Percentiles rank a stretch among this genome's conserved stretches.
These are phyloP conservation scores for Rhizophlyctis rosea DNA, from an alignment of 192 early-diverging fungal genomes.

Conservation along the genomic window DNA sequence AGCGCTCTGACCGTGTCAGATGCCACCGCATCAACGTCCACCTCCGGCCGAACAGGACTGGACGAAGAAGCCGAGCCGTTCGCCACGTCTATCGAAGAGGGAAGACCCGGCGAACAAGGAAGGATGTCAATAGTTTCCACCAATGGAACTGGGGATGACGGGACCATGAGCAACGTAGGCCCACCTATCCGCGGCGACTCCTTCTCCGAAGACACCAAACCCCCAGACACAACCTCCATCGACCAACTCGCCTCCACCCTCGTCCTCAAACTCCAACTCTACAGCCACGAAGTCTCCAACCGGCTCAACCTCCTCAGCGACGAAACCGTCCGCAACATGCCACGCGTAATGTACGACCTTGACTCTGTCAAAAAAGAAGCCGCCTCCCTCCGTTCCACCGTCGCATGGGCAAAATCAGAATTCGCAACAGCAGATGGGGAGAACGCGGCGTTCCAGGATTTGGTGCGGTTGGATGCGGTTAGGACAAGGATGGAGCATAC, in stretches of 20 bases:
- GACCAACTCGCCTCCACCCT: slow-evolving; percentile 51
- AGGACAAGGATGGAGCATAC: slow-evolving; percentile 67
- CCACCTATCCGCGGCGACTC: slow-evolving; percentile 13
- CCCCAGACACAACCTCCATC: slow-evolving; percentile 22
- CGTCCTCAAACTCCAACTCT: slow-evolving; percentile 57
- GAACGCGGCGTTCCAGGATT: slow-evolving; percentile 52
- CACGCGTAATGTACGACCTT: slow-evolving; percentile 60
- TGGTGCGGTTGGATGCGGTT: slow-evolving; percentile 62
- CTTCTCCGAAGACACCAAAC: not conserved
- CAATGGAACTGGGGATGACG: not conserved
- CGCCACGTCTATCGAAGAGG: slow-evolving; percentile 1
- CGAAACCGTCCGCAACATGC: slow-evolving; percentile 56
- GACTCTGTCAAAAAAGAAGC: slow-evolving; percentile 56
- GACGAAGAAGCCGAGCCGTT: slow-evolving; percentile 1
- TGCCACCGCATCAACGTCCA: not conserved
- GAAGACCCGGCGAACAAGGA: slow-evolving; percentile 2
- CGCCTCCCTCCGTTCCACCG: slow-evolving; percentile 36
- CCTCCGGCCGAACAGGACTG: not conserved
- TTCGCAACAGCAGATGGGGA: slow-evolving; percentile 45
- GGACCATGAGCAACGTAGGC: slow-evolving; percentile 18
- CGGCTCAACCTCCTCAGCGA: slow-evolving; percentile 52
- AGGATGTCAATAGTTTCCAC: not conserved
- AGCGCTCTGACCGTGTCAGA: slow-evolving; percentile 27
- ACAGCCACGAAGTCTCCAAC: slow-evolving; percentile 52
- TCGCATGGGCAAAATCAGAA: slow-evolving; percentile 41